Base-by-base conservation (phyloP, 805 yeast species). In the Kodamaea fukazawae region DNA sequence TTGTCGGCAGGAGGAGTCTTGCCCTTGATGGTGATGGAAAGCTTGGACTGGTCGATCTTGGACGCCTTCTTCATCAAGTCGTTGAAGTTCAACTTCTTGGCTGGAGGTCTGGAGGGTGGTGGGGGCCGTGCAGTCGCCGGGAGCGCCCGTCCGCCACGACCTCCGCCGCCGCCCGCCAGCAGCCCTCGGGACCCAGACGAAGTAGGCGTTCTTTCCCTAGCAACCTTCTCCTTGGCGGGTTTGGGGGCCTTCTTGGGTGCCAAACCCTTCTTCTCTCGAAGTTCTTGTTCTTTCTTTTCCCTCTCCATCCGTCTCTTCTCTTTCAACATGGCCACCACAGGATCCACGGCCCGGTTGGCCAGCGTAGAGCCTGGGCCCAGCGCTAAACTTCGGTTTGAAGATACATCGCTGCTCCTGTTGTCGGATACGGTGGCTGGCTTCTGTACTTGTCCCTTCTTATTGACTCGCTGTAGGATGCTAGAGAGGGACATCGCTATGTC, bases 1-100 rank as follows among this genome's bases (percentile, higher is more conserved):
- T 28, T 28, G 12, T 26, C 37, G 9, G 37, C 11, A 13, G 37
- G 37, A 15, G 37, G 37, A 8, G 41, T 34, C 66, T 75, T 51
- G 65, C 65, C 54, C 67, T 70, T 45, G 55, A 70, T 18, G 3
- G 54, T 48, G 20, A 69, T 64, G 8, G 68, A 60, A 33, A 69
- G 54, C 47, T 66, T 67, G 40, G 56, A 52, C 38, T 70, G 66
- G 53, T 83, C 85, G 2, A 84, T 75, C 9, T 64, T 61, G 10
- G 74, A 74, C 0, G 91, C 93, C 54, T 78, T 77, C 52, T 77
- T 77, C 85, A 84, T 78, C 38, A 84, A 67, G 32, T 85, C 86
- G 40, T 71, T 73, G 54, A 82, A 84, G 12, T 79, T 76, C 56
- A 82, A 58, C 54, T 79, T 75, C 32, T 70, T 71, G 2, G 51